phyloP scores from a whole-genome alignment of 352 stramenopile species.

The Phytophthora boehmeriae region DNA sequence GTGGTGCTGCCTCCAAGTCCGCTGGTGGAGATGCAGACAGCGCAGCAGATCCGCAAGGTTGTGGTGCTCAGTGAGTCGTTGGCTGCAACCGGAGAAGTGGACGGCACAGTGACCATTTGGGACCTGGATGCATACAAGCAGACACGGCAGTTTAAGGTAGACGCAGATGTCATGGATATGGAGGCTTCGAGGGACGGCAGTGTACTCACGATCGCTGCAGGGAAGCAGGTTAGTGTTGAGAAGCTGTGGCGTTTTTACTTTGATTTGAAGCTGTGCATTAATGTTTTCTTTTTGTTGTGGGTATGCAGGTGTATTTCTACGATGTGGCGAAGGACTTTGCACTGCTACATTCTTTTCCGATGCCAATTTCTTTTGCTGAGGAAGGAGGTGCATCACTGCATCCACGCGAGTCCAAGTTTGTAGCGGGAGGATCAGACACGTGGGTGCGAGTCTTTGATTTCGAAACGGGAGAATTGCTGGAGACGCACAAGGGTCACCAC shows the following conservation, averaged over 20 bases:
- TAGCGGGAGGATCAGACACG: conserved; percentile 94
- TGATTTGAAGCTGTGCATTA: conserved; percentile 1
- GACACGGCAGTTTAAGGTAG: conserved; percentile 61
- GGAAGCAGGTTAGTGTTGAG: conserved; percentile 72
- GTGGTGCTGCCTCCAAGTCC: conserved; percentile 52
- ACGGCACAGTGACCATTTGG: conserved; percentile 77
- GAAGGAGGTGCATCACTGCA: conserved; percentile 92
- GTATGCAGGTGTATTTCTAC: conserved; percentile 92
- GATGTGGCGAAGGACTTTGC: conserved; percentile 74
- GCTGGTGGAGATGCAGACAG: conserved; percentile 57
- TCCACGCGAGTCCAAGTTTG: conserved; percentile 84
- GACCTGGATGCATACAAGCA: conserved; percentile 58
- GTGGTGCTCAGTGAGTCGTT: conserved; percentile 59
- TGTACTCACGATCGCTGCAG: conserved; percentile 91
- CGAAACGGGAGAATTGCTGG: conserved; percentile 89
- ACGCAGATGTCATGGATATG: conserved; percentile 86
- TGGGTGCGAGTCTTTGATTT: conserved; percentile 98
- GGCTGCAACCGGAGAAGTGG: conserved; percentile 74
- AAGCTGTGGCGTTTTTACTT: too few relatives aligned
- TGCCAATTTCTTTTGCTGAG: conserved; percentile 92
- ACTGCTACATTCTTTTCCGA: conserved; percentile 69
- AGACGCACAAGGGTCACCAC: conserved; percentile 98
- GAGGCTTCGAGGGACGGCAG: conserved; percentile 66
- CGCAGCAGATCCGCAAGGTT: conserved; percentile 82
- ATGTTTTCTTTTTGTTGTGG: conserved; percentile 1